phyloP scores from a whole-genome alignment of 2,329 filamentous ascomycete species.

The Plenodomus biglobosus region DNA sequence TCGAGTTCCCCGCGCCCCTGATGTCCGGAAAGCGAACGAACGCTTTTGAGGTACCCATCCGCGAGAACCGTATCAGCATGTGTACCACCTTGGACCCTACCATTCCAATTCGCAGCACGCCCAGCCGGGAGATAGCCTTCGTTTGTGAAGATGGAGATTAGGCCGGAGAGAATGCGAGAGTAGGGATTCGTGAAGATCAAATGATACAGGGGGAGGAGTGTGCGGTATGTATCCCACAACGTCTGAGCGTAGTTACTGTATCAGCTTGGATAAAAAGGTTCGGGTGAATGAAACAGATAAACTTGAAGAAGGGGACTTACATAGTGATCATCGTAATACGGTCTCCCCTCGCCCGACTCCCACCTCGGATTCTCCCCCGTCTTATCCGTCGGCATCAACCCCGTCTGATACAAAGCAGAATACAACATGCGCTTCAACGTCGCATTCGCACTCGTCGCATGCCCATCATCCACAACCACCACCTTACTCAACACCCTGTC shows the following conservation, averaged over 20 bases:
- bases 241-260: conserved; percentile 8
- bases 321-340: conserved; percentile 43
- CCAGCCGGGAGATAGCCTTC: conserved; percentile 43
- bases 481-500: conserved; percentile 58
- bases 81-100: conserved; percentile 37
- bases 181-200: conserved; percentile 17
- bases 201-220: conserved; percentile 13
- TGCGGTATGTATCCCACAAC: conserved; percentile 13
- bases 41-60: conserved; percentile 40
- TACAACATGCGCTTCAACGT: conserved; percentile 38
- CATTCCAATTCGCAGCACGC: conserved; percentile 39
- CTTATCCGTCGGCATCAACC: conserved; percentile 43
- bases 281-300: no score
- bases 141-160: conserved; percentile 22
- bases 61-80: conserved; percentile 37
- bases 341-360: conserved; percentile 24
- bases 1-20: conserved; percentile 5
- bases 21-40: conserved; percentile 12
- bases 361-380: conserved; percentile 32
- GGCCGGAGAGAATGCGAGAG: conserved; percentile 5
- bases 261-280: background rate
- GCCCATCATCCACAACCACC: conserved; percentile 4
- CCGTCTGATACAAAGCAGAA: conserved; percentile 34
- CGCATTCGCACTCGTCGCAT: conserved; percentile 3
- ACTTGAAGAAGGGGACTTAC: background rate